Percentiles rank a stretch among this genome's conserved stretches.
phyloP scores from a whole-genome alignment of 1,139 yeast species.

The Taphrina flavorubra region DNA sequence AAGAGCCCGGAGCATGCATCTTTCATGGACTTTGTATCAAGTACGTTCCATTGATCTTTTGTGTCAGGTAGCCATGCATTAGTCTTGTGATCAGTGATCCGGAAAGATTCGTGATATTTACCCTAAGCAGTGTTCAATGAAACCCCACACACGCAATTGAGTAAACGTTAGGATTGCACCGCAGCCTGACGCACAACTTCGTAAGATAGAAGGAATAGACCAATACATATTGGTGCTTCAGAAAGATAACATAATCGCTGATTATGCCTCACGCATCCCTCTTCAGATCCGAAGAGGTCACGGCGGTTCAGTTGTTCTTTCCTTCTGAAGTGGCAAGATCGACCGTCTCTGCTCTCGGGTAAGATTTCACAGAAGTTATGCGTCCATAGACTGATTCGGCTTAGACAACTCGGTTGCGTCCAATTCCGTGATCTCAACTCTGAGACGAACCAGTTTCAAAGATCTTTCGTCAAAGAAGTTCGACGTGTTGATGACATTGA shows the following conservation, averaged over 20 bases:
- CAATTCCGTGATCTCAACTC: slow-evolving; percentile 91
- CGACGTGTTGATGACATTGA: slow-evolving; percentile 69
- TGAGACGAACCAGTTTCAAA: slow-evolving; percentile 77
- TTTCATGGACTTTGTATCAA: no score
- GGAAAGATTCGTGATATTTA: not conserved
- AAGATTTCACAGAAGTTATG: not conserved
- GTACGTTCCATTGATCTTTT: not conserved
- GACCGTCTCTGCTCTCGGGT: slow-evolving; percentile 78
- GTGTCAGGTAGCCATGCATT: not conserved
- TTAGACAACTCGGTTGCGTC: slow-evolving; percentile 67
- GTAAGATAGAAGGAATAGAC: not conserved
- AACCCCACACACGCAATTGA: not conserved
- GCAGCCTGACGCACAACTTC: not conserved
- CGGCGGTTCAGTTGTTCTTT: slow-evolving; percentile 76
- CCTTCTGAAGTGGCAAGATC: slow-evolving; percentile 92
- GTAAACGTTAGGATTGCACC: not conserved
- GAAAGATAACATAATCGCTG: not conserved
- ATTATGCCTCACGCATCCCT: slow-evolving; percentile 39
- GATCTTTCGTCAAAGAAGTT: slow-evolving; percentile 83
- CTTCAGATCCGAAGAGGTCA: slow-evolving; percentile 42
- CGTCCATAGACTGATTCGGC: not conserved
- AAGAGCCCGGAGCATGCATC: no score
- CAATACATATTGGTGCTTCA: no score
- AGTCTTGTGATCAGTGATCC: not conserved
- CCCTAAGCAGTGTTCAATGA: not conserved